Percentiles rank a stretch among this genome's conserved stretches.
These are phyloP conservation scores for Chrysopogon serrulatus DNA, from an alignment of 176 grass and related monocot genomes.

Conservation along the genomic window DNA sequence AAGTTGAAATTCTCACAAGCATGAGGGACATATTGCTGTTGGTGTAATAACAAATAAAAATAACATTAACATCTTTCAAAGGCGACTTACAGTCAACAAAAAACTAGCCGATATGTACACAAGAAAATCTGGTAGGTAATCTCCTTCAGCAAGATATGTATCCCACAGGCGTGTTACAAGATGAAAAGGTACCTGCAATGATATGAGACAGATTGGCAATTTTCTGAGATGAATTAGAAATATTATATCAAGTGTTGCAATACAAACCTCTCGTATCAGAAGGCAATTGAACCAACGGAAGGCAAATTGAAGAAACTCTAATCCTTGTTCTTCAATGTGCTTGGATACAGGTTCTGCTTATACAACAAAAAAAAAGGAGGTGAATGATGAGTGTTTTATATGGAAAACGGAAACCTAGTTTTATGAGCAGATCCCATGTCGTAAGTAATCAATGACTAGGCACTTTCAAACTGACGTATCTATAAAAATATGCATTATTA, in stretches of 20 bases:
- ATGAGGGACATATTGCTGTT: neutral
- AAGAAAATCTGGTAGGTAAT: constrained; percentile 92
- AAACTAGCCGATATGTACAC: constrained; percentile 98
- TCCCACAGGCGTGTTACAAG: constrained; percentile 91
- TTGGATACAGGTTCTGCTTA: constrained; percentile 87
- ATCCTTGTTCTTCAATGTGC: constrained; percentile 94
- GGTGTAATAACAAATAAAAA: neutral
- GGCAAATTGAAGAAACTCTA: constrained; percentile 98
- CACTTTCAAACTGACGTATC: neutral
- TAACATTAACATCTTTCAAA: neutral
- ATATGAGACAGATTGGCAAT: neutral
- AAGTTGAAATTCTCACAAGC: neutral
- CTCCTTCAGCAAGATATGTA: constrained; percentile 96
- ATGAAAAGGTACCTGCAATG: constrained; percentile 87
- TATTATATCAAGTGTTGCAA: neutral
- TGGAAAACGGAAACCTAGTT: neutral
- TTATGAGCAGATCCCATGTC: neutral
- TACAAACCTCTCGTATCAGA: constrained; percentile 88
- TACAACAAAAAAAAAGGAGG: constrained; percentile 6
- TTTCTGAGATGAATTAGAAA: neutral
- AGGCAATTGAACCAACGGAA: constrained; percentile 99
- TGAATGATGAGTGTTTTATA: neutral
- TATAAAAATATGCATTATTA: neutral
- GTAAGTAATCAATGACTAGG: neutral
- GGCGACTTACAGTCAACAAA: constrained; percentile 82